Evolutionary conservation across 495 filamentous ascomycete species (phyloP).

Genomic region (Aspergillus sclerotioniger): DNA sequence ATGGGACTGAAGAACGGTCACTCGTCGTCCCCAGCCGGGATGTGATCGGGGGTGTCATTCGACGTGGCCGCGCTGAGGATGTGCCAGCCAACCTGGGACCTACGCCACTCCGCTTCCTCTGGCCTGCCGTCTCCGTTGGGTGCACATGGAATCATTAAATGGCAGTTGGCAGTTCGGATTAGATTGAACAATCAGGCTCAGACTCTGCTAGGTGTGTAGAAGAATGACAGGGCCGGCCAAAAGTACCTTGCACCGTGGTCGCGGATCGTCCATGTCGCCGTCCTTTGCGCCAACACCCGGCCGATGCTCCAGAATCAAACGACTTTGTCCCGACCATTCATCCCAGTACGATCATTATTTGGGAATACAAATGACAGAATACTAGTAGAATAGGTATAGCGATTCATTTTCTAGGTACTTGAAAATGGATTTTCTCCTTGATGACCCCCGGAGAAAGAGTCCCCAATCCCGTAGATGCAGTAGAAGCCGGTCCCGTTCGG

Average conservation of each 20-base stretch:
- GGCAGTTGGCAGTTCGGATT: background rate
- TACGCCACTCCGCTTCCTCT: constrained; percentile 16
- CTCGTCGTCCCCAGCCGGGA: constrained; percentile 8
- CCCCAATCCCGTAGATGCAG: background rate
- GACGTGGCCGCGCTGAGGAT: constrained; percentile 32
- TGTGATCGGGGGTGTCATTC: constrained; percentile 24
- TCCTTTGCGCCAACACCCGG: constrained; percentile 1
- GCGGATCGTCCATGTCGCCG: background rate
- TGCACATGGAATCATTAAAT: background rate
- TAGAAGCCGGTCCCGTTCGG: background rate
- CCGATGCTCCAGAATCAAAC: background rate
- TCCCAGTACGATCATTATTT: background rate
- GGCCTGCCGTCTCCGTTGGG: constrained; percentile 1
- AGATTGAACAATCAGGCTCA: background rate
- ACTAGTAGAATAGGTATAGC: background rate
- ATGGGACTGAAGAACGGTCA: background rate
- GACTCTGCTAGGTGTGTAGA: background rate
- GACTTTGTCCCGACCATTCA: background rate
- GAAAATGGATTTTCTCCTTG: background rate
- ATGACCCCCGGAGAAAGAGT: background rate
- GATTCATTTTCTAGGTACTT: background rate
- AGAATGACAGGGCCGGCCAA: background rate
- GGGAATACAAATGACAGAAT: background rate
- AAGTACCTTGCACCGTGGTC: background rate
- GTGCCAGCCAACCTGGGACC: constrained; percentile 17